These are phyloP conservation scores for Arabidopsis thaliana DNA, from an alignment of 345 rosid species.

Conservation along the genomic window TAIR10.1 NC_003071.7:7046001-7046500, in stretches of 20 bases:
- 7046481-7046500: not conserved
- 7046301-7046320: not conserved
- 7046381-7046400: constrained; percentile 4
- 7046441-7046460: constrained; percentile 33
- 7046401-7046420: constrained; percentile 7
- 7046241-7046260: constrained; percentile 45
- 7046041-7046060: constrained; percentile 50
- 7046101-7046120: constrained; percentile 47
- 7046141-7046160: constrained; percentile 30
- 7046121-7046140: constrained; percentile 43
- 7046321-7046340: constrained; percentile 10
- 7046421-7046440: constrained; percentile 8
- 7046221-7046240: constrained; percentile 40
- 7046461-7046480: not conserved
- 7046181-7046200: not conserved
- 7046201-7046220: constrained; percentile 2
- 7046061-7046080: constrained; percentile 47
- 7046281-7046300: constrained; percentile 36
- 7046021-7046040: constrained; percentile 15
- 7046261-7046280: constrained; percentile 47
- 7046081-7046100: constrained; percentile 56
- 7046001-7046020: constrained; percentile 52
- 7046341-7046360: constrained; percentile 28
- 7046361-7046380: constrained; percentile 9
- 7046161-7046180: not conserved